These are phyloP conservation scores for Sistotremastrum suecicum DNA, from an alignment of 768 basidiomycete genomes.

Conservation along the genomic window DNA sequence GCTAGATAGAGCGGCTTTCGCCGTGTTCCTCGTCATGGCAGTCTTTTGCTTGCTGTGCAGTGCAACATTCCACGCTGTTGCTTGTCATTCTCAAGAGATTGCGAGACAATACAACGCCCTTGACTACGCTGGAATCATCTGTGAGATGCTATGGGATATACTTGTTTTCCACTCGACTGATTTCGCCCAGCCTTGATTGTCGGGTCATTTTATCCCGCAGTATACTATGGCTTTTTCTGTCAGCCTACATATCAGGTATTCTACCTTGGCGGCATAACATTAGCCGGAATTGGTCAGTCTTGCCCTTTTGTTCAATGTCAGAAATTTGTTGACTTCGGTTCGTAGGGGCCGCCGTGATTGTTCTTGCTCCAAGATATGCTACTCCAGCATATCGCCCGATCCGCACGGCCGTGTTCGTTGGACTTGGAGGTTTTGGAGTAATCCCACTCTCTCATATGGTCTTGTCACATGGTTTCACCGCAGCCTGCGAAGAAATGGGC, in stretches of 20 bases:
- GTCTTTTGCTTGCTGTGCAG: slow-evolving; percentile 61
- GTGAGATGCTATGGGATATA: slow-evolving; percentile 19
- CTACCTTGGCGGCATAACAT: slow-evolving; percentile 37
- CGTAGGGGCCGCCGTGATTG: slow-evolving; percentile 56
- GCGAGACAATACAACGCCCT: slow-evolving; percentile 44
- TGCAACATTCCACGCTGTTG: slow-evolving; percentile 57
- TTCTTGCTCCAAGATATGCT: slow-evolving; percentile 65
- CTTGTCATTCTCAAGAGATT: slow-evolving; percentile 57
- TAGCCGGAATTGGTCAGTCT: slow-evolving; percentile 44
- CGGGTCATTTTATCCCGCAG: slow-evolving; percentile 64
- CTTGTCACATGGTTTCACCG: slow-evolving; percentile 38
- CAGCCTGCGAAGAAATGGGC: slow-evolving; percentile 48
- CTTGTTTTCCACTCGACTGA: slow-evolving; percentile 2
- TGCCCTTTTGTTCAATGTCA: slow-evolving; percentile 6
- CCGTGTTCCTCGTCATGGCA: slow-evolving; percentile 55
- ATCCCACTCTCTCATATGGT: slow-evolving; percentile 58
- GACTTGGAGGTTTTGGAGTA: slow-evolving; percentile 55
- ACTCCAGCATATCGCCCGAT: slow-evolving; percentile 62
- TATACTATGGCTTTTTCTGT: slow-evolving; percentile 73
- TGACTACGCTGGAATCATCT: slow-evolving; percentile 72
- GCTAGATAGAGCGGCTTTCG: slow-evolving; percentile 45
- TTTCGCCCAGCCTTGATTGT: slow-evolving; percentile 39
- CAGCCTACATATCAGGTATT: slow-evolving; percentile 35
- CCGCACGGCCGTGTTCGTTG: slow-evolving; percentile 68
- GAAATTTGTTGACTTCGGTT: slow-evolving; percentile 9